These are phyloP conservation scores for Suillus cothurnatus DNA, from an alignment of 768 basidiomycete species.

Conservation along the genomic window DNA sequence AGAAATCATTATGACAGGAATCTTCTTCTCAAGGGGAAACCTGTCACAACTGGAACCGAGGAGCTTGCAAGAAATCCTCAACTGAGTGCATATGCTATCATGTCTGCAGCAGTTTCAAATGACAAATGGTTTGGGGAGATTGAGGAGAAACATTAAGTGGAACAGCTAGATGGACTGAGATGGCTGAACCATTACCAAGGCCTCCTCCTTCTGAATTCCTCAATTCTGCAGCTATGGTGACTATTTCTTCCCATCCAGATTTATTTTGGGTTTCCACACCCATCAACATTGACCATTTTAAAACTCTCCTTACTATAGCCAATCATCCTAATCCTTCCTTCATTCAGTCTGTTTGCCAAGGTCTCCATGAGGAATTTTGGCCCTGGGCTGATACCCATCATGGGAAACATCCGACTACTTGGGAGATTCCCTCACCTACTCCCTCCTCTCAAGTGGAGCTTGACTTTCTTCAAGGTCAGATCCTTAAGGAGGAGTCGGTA, in stretches of 20 bases:
- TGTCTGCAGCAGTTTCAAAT: not conserved
- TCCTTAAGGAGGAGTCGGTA: not conserved
- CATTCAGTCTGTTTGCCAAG: slow-evolving; percentile 26
- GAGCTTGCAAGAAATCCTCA: not conserved
- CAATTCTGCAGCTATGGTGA: not conserved
- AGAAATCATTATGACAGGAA: too few species aligned
- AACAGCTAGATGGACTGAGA: not conserved
- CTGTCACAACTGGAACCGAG: not conserved
- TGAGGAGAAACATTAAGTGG: too few species aligned
- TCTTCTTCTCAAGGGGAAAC: not conserved
- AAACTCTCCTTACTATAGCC: slow-evolving; percentile 15
- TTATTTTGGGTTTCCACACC: slow-evolving; percentile 27
- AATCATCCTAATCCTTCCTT: slow-evolving; percentile 24
- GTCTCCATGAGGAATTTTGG: slow-evolving; percentile 34
- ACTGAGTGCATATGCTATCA: not conserved
- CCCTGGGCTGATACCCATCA: slow-evolving; percentile 26
- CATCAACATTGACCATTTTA: slow-evolving; percentile 24
- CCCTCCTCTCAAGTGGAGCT: slow-evolving; percentile 7
- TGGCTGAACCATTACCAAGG: too few species aligned
- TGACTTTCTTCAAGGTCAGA: slow-evolving; percentile 28
- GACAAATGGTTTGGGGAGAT: not conserved
- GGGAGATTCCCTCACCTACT: not conserved
- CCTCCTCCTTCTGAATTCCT: not conserved
- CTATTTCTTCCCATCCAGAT: slow-evolving; percentile 4
- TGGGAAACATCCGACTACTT: slow-evolving; percentile 1